phyloP scores from a whole-genome alignment of 148 eudicot species.

The Rhododendron kiyosumense region DNA sequence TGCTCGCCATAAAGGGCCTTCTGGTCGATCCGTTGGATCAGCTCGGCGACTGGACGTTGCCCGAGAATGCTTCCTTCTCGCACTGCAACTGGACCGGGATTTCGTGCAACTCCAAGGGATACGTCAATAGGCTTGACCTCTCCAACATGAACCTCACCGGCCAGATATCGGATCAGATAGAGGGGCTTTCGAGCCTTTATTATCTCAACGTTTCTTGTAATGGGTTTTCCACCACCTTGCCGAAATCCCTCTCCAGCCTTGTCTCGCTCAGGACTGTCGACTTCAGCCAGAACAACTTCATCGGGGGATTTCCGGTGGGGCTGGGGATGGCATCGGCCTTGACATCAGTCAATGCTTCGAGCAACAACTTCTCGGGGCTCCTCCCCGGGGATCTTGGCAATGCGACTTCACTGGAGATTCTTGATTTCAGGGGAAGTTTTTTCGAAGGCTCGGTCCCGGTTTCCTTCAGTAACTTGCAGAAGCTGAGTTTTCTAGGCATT shows the following conservation, averaged over 20 bases:
- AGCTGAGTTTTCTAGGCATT: slow-evolving; percentile 62
- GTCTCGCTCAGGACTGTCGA: slow-evolving; percentile 48
- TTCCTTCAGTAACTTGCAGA: slow-evolving; percentile 42
- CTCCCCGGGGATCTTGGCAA: slow-evolving; percentile 68
- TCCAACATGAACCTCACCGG: slow-evolving; percentile 80
- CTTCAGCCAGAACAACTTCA: slow-evolving; percentile 65
- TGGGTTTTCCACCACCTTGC: slow-evolving; percentile 58
- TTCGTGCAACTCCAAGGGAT: slow-evolving; percentile 52
- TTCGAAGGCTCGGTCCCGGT: slow-evolving; percentile 56
- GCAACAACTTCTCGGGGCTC: slow-evolving; percentile 64
- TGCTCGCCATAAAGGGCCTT: slow-evolving; percentile 51
- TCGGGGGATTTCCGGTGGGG: slow-evolving; percentile 52
- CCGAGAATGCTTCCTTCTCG: slow-evolving; percentile 4
- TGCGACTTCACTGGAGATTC: slow-evolving; percentile 46
- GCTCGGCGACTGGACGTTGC: slow-evolving; percentile 51
- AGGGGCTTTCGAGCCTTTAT: slow-evolving; percentile 29
- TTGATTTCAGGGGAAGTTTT: slow-evolving; percentile 75
- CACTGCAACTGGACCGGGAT: slow-evolving; percentile 91
- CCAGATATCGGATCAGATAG: slow-evolving; percentile 45
- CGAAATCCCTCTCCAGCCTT: slow-evolving; percentile 50
- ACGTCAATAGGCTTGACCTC: slow-evolving; percentile 58
- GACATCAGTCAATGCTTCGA: slow-evolving; percentile 52
- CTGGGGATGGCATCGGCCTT: slow-evolving; percentile 41
- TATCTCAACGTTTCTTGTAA: slow-evolving; percentile 60
- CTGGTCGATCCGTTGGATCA: slow-evolving; percentile 47